Evolutionary conservation across 495 filamentous ascomycete species (phyloP), one percentile per base, ranked within the genome.

Genomic region (Podospora sp.): DNA sequence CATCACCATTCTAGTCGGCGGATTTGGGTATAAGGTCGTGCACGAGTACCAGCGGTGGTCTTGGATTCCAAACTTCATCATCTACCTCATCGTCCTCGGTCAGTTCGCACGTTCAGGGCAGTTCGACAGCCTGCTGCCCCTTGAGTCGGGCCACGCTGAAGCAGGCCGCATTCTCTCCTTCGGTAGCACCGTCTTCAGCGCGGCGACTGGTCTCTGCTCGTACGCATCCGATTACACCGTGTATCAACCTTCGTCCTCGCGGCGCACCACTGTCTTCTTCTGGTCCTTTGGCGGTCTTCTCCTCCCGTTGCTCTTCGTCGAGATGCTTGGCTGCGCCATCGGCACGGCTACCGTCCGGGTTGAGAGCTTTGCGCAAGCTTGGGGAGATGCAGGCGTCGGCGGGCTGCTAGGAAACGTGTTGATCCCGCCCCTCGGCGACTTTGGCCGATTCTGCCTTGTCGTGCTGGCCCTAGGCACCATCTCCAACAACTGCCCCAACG

Each of bases 21-120:
- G 90, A 35, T 91, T 92, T 71, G 91, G 91, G 40, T 94, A 94
- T 79, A 90, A 88, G 69, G 82, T 93, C 40, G 90, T 96, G n/a
- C 92, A 94, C 75, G 68, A 75, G 6, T 94, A 94, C 78, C 92
- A 94, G 71, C 88, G 85, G 68, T 94, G 85, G 83, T 89, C 88
- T 18, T 55, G 52, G 52, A 55, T 55, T 6, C 52, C 92, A 0
- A 87, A 87, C 64, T 86, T 88, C 72, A 88, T 92, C 74, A 86
- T 95, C 69, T 93, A 93, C 82, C 74, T 94, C 65, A 90, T 95
- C 69, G 84, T 91, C 29, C 79, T 94, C 9, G 91, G 91, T 29
- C 82, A 79, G 26, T 93, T 93, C 68, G 91, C 89, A 16, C 87
- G 91, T 72, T 91, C 88, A 0, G 91, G 90, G 20, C 82, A 86